Evolutionary conservation across 805 yeast species (phyloP), one percentile per base, ranked within the genome.

Genomic region (Clavispora phyllophila): DNA sequence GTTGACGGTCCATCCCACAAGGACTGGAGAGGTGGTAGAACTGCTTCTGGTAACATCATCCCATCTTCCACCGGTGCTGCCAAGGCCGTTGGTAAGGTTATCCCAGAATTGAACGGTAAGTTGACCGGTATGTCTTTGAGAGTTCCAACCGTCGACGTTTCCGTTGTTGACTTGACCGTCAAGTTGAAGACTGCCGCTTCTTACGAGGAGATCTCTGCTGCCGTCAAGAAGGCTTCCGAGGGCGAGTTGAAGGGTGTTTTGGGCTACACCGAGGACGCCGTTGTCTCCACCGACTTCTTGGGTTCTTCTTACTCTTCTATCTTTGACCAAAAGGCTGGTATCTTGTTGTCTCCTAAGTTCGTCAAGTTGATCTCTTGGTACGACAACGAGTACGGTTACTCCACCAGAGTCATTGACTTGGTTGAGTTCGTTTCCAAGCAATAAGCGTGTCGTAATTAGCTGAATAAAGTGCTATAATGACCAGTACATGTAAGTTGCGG

Each of bases 21-120:
- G 54, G 66, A 62, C 57, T 62, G 66, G 66, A 62, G 66, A 61
- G 66, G 66, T 43, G 66, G 66, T 48, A 58, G 66, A 58, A 62
- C 66, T 51, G 66, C 66, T 42, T 54, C 61, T 37, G 66, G 63
- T 43, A 62, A 62, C 60, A 62, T 62, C 45, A 62, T 62, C 46
- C 66, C 66, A 45, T 62, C 66, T 13, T 61, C 66, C 46, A 61
- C 66, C 44, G 65, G 66, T 56, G 66, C 66, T 45, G 66, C 66
- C 49, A 62, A 62, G 55, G 66, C 66, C 40, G 66, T 62, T 36
- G 65, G 65, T 52, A 62, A 62, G 55, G 66, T 62, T 42, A 62
- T 62, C 44, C 66, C 66, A 39, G 64, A 60, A 52, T 61, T 62
- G 50, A 60, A 61, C 57, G 66, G 66, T 48, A 62, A 61, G 54